Evolutionary conservation across 164 flowering plant species (phyloP).

Genomic region (Nymphaea colorata): DNA sequence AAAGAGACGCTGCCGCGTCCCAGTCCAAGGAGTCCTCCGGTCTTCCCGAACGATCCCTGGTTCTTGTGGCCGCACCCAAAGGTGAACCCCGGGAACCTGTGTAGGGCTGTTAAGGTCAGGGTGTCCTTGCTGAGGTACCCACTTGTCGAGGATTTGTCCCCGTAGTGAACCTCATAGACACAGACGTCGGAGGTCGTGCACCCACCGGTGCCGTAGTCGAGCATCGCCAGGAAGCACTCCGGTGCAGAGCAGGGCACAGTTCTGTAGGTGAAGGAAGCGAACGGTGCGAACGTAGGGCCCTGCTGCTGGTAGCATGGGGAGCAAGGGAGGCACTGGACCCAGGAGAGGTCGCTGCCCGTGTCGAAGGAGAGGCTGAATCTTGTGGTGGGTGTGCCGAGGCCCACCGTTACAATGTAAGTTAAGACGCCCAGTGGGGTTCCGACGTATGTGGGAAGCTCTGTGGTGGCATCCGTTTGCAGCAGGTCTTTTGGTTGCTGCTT

Average conservation of each 20-base stretch:
- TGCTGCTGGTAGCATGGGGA: background rate
- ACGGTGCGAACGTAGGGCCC: background rate
- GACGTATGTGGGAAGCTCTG: conserved; percentile 25
- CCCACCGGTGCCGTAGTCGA: background rate
- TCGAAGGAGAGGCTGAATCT: conserved; percentile 40
- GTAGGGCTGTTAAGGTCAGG: background rate
- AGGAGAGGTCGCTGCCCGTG: conserved; percentile 56
- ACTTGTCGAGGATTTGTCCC: background rate
- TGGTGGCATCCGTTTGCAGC: background rate
- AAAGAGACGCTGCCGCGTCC: background rate
- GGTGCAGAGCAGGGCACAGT: conserved; percentile 23
- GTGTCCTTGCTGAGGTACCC: background rate
- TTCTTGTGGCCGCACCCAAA: background rate
- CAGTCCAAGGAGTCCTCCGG: background rate
- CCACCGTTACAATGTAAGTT: conserved; percentile 43
- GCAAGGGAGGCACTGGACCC: conserved; percentile 45
- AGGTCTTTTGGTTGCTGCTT: background rate
- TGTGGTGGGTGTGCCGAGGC: conserved; percentile 54
- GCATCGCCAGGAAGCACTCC: conserved; percentile 11
- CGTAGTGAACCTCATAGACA: background rate
- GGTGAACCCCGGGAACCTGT: background rate
- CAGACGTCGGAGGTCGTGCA: background rate
- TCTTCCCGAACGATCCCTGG: background rate
- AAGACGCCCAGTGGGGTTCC: conserved; percentile 35
- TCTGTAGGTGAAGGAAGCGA: background rate